phyloP scores from a whole-genome alignment of 495 filamentous ascomycete genomes.

The Penicillium ochrochloron region DNA sequence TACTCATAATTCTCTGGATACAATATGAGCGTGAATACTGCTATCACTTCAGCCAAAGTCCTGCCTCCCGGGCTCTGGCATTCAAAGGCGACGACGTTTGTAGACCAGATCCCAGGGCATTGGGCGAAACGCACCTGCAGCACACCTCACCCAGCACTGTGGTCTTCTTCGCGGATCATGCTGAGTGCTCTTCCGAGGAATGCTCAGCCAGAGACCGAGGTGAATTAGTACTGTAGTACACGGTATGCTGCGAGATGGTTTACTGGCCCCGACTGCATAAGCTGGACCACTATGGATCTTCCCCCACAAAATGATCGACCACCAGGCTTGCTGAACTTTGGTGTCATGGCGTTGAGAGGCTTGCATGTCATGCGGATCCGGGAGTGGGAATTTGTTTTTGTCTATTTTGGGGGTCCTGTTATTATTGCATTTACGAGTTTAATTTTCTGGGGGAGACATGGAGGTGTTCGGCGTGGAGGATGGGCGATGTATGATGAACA shows the following conservation, averaged over 20 bases:
- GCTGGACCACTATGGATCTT: conserved; percentile 13
- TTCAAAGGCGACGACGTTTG: conserved; percentile 12
- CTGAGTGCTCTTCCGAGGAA: conserved; percentile 20
- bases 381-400: background rate
- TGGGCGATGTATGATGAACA: conserved; percentile 4
- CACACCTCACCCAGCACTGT: conserved; percentile 8
- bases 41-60: background rate
- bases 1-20: background rate
- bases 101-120: background rate
- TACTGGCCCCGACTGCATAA: conserved; percentile 15
- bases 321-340: background rate
- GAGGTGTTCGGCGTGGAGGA: conserved; percentile 1
- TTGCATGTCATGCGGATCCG: conserved; percentile 24
- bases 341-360: conserved; percentile 19
- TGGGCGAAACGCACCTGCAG: conserved; percentile 12
- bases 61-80: conserved; percentile 1
- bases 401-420: background rate
- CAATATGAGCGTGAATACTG: background rate
- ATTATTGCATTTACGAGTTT: background rate
- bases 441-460: background rate
- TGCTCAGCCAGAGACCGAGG: conserved; percentile 8
- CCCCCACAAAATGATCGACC: conserved; percentile 27
- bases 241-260: conserved; percentile 18
- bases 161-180: conserved; percentile 10
- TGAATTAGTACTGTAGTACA: conserved; percentile 10